Percentiles rank a stretch among this genome's conserved stretches.
phyloP scores from a whole-genome alignment of 2,329 filamentous ascomycete genomes.

The Trichoderma pleuroti region DNA sequence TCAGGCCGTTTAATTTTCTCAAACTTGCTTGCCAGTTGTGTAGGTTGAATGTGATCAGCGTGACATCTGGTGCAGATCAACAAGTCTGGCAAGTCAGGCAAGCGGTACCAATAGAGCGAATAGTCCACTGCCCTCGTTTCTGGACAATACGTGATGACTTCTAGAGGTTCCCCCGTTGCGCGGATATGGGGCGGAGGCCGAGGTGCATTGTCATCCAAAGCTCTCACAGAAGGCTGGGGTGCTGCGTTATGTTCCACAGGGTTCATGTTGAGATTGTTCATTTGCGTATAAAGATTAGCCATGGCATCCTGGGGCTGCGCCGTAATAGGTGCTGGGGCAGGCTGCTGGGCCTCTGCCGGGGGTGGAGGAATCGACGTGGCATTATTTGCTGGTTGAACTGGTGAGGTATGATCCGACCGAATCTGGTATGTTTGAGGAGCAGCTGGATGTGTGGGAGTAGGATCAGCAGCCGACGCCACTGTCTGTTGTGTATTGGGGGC shows the following conservation, averaged over 20 bases:
- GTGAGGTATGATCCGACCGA: background rate
- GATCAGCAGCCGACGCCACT: no score
- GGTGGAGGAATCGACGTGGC: background rate
- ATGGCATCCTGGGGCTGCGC: background rate
- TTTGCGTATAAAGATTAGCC: background rate
- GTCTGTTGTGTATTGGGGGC: background rate
- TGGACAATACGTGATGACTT: conserved; percentile 30
- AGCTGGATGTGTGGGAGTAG: no score
- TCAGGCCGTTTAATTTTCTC: conserved; percentile 25
- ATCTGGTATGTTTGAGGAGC: no score
- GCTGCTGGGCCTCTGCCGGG: background rate
- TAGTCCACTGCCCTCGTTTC: conserved; percentile 29
- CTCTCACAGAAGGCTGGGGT: background rate
- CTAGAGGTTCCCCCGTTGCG: conserved; percentile 25
- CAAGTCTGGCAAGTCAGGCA: conserved; percentile 29
- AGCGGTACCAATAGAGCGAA: conserved; percentile 32
- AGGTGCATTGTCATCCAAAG: background rate
- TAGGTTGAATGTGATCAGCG: conserved; percentile 34
- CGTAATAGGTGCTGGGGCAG: background rate
- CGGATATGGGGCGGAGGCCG: background rate
- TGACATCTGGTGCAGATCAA: conserved; percentile 42
- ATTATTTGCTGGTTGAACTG: background rate
- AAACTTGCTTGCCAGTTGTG: conserved; percentile 32
- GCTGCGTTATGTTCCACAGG: background rate
- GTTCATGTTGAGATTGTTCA: conserved; percentile 1